Evolutionary conservation across 2,329 filamentous ascomycete genomes (phyloP).

Genomic region (Aspergillus sp.): DNA sequence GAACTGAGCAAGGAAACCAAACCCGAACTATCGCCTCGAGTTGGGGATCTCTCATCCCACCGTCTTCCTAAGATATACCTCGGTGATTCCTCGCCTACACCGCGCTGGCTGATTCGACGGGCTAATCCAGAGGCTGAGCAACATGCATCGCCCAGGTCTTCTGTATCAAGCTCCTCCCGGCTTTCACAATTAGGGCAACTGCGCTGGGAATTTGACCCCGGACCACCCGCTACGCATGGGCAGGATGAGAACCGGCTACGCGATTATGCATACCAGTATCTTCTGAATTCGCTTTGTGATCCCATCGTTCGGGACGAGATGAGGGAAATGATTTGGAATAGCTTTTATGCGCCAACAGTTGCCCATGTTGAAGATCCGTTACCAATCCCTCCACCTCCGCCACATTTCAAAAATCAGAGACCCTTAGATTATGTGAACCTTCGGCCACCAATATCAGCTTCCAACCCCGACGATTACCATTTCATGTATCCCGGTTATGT

Average conservation of each 20-base stretch:
- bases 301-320: constrained; percentile 15
- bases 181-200: constrained; percentile 4
- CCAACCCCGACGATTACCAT: background rate
- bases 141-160: background rate
- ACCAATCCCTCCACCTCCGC: constrained; percentile 18
- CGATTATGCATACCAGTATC: constrained; percentile 21
- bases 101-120: constrained; percentile 16
- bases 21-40: background rate
- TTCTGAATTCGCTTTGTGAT: constrained; percentile 16
- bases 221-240: constrained; percentile 3
- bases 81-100: constrained; percentile 3
- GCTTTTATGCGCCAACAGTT: background rate
- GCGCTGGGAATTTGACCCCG: constrained; percentile 23
- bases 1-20: background rate
- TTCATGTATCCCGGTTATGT: constrained; percentile 9
- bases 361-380: constrained; percentile 21
- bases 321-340: constrained; percentile 8
- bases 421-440: background rate
- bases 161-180: background rate
- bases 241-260: constrained; percentile 14
- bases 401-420: background rate
- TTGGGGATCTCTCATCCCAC: background rate
- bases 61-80: constrained; percentile 5
- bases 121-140: background rate
- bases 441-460: background rate